Percentiles rank a stretch among this genome's conserved stretches.
Evolutionary conservation across 2,329 filamentous ascomycete species (phyloP).

Genomic region (Tolypocladium cylindrosporum): DNA sequence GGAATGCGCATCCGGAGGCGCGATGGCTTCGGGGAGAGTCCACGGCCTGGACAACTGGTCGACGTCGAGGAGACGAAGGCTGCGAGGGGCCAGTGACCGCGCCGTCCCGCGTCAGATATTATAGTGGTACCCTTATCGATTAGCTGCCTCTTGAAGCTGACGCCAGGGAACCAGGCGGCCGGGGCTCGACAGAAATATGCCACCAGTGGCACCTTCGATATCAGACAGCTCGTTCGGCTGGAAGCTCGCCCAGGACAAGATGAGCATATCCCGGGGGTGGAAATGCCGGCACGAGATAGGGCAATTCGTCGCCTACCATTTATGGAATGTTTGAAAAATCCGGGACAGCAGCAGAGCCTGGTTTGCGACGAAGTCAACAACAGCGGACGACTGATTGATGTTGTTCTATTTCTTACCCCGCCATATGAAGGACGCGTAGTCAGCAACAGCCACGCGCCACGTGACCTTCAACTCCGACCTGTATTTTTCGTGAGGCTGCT

Average conservation of each 20-base stretch:
- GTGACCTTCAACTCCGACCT: not conserved
- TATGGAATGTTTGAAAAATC: not conserved
- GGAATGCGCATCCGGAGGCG: not conserved
- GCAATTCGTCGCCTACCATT: not conserved
- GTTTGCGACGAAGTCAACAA: not conserved
- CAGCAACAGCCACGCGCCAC: not conserved
- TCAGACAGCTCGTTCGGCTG: not conserved
- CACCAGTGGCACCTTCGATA: conserved; percentile 5
- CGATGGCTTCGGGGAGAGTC: not conserved
- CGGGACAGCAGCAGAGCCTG: not conserved
- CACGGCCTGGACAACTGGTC: not conserved
- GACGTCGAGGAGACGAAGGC: not conserved
- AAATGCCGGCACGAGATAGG: too few relatives aligned
- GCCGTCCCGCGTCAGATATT: not conserved
- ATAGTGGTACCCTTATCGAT: conserved; percentile 1
- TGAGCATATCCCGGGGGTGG: too few relatives aligned
- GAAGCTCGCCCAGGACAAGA: not conserved
- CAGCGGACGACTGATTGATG: not conserved
- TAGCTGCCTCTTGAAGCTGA: not conserved
- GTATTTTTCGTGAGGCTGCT: not conserved
- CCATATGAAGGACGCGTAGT: not conserved
- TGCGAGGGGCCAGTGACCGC: not conserved
- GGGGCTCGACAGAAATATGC: not conserved
- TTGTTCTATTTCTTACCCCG: not conserved
- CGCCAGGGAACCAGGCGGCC: not conserved